phyloP scores from a whole-genome alignment of 768 basidiomycete species.

The Coprinellus aureogranulatus region DNA sequence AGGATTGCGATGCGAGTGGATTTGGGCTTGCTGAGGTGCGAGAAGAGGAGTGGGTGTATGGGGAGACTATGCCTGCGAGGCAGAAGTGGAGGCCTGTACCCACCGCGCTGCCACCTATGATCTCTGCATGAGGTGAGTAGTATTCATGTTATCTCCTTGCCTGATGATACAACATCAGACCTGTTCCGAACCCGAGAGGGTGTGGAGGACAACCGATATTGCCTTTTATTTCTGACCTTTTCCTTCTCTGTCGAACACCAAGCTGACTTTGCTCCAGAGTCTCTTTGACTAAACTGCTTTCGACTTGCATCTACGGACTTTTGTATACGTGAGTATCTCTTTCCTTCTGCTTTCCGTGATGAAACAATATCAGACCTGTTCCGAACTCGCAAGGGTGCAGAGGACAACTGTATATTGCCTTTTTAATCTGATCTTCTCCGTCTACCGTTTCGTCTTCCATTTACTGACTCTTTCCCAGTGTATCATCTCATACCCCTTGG shows the following conservation, averaged over 20 bases:
- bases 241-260: slow-evolving; percentile 6
- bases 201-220: slow-evolving; percentile 59
- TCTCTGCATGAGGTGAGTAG: slow-evolving; percentile 16
- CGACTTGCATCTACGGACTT: slow-evolving; percentile 11
- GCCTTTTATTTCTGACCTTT: slow-evolving; percentile 52
- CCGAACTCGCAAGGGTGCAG: slow-evolving; percentile 46
- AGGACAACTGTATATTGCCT: slow-evolving; percentile 59
- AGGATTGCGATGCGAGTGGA: slow-evolving; percentile 56
- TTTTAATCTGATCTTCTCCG: slow-evolving; percentile 34
- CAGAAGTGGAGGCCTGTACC: slow-evolving; percentile 50
- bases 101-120: slow-evolving; percentile 56
- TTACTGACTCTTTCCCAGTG: background rate
- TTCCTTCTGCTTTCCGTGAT: slow-evolving; percentile 33
- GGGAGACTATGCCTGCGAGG: slow-evolving; percentile 50
- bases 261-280: slow-evolving; percentile 13
- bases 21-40: slow-evolving; percentile 37
- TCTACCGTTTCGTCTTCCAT: background rate
- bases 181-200: slow-evolving; percentile 62
- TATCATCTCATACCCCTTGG: background rate
- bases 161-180: slow-evolving; percentile 73
- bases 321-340: slow-evolving; percentile 34
- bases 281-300: background rate
- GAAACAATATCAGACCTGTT: slow-evolving; percentile 65
- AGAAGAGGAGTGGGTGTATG: slow-evolving; percentile 65
- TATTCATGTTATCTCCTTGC: slow-evolving; percentile 5